A percentile compares a stretch with the other conserved stretches of the same genome.
Conservation (phyloP, 2,329 filamentous ascomycete species). For the Botrytis deweyae region DNA sequence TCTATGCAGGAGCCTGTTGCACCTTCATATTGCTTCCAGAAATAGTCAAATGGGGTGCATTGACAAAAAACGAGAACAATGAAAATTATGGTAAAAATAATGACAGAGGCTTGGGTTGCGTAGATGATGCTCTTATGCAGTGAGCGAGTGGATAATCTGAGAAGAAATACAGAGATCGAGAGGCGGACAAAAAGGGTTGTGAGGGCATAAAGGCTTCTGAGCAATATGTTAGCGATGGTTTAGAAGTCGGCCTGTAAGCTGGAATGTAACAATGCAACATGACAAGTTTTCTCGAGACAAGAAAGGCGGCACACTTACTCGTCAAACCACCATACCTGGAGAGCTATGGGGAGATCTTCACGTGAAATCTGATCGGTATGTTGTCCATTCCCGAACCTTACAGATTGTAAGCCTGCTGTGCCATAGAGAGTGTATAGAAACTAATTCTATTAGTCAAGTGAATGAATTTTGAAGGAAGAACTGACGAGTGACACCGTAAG, state of each 20-base stretch:
- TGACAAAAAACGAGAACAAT: slow-evolving; percentile 53
- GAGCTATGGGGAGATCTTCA: slow-evolving; percentile 26
- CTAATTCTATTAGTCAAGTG: slow-evolving; percentile 20
- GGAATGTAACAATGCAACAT: not conserved
- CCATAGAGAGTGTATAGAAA: slow-evolving; percentile 29
- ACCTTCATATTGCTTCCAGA: slow-evolving; percentile 45
- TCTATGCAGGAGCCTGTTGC: slow-evolving; percentile 41
- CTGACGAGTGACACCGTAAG: slow-evolving; percentile 30
- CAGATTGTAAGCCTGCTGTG: slow-evolving; percentile 23
- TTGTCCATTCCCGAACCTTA: slow-evolving; percentile 31
- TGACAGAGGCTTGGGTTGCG: slow-evolving; percentile 47
- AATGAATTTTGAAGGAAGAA: not conserved
- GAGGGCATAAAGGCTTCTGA: not conserved
- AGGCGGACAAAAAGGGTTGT: slow-evolving; percentile 40
- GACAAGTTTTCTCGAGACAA: not conserved
- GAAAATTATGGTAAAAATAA: slow-evolving; percentile 48
- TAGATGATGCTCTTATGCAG: slow-evolving; percentile 49
- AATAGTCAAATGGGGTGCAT: slow-evolving; percentile 51
- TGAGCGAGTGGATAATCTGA: slow-evolving; percentile 49
- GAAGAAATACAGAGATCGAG: slow-evolving; percentile 53
- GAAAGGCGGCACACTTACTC: slow-evolving; percentile 46
- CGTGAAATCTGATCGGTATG: slow-evolving; percentile 25
- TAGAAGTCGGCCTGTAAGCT: not conserved
- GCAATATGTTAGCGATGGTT: not conserved
- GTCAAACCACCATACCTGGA: slow-evolving; percentile 48